Evolutionary conservation across 768 basidiomycete genomes (phyloP).

Genomic region (Antrodiella citrinella): DNA sequence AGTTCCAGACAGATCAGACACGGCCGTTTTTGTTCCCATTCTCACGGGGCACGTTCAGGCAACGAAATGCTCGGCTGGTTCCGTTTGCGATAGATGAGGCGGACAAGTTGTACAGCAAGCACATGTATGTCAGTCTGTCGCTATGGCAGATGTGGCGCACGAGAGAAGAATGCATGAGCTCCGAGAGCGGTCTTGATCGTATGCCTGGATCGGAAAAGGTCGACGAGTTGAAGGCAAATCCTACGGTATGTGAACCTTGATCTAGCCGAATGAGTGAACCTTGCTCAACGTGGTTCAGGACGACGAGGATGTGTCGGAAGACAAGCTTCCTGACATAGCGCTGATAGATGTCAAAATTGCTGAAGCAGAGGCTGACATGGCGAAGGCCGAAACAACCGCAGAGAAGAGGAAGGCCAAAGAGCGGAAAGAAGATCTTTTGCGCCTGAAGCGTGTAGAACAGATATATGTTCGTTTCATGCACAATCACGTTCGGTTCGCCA

Average conservation of each 20-base stretch:
- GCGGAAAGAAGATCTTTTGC: constrained; percentile 72
- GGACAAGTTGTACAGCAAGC: constrained; percentile 78
- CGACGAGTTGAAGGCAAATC: constrained; percentile 32
- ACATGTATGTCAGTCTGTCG: constrained; percentile 85
- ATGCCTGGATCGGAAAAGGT: constrained; percentile 63
- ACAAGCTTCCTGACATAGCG: constrained; percentile 66
- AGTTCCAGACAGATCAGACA: constrained; percentile 94
- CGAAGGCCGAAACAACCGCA: constrained; percentile 37
- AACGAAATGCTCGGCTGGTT: constrained; percentile 59
- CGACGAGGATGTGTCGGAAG: constrained; percentile 52
- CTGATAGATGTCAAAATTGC: constrained; percentile 65
- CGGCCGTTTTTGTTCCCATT: constrained; percentile 96
- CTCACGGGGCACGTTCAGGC: constrained; percentile 50
- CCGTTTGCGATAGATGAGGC: constrained; percentile 97
- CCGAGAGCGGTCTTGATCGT: constrained; percentile 84
- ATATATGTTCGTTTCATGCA: constrained; percentile 59
- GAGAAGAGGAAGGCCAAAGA: constrained; percentile 61
- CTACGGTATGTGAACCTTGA: constrained; percentile 21
- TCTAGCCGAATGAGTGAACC: constrained; percentile 35
- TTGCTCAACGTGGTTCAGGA: constrained; percentile 8
- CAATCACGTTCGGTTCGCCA: too few relatives aligned
- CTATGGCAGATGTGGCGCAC: constrained; percentile 94
- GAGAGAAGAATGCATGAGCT: constrained; percentile 89
- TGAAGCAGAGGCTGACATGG: constrained; percentile 48
- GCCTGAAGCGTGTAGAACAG: constrained; percentile 82